Evolutionary conservation across 805 yeast genomes (phyloP).

Genomic region (Metschnikowia borealis): DNA sequence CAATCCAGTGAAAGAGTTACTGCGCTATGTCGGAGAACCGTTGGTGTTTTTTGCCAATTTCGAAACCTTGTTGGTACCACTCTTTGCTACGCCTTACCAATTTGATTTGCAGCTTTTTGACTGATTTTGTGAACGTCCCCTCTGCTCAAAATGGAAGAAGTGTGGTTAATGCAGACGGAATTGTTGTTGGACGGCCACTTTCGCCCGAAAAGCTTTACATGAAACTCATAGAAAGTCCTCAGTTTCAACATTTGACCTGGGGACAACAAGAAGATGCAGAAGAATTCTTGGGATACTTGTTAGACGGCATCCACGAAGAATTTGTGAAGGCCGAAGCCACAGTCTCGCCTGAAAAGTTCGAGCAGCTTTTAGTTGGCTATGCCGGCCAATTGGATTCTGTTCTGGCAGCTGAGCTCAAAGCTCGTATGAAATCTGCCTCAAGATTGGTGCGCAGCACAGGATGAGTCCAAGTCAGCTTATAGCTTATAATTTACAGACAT

Average conservation of each 20-base stretch:
- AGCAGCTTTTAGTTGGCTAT: slow-evolving; percentile 22
- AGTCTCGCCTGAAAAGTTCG: slow-evolving; percentile 25
- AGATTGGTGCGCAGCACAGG: slow-evolving; percentile 21
- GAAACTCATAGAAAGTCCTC: slow-evolving; percentile 52
- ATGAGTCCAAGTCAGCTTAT: too few relatives aligned
- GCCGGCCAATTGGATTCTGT: slow-evolving; percentile 10
- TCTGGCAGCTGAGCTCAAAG: slow-evolving; percentile 27
- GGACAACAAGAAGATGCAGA: slow-evolving; percentile 99
- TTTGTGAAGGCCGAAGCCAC: slow-evolving; percentile 39
- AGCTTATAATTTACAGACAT: too few relatives aligned
- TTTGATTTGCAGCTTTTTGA: slow-evolving; percentile 41
- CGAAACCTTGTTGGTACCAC: too few relatives aligned
- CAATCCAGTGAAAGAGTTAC: too few relatives aligned
- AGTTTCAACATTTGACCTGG: slow-evolving; percentile 79
- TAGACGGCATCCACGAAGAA: slow-evolving; percentile 91
- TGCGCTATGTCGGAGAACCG: too few relatives aligned
- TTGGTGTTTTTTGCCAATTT: too few relatives aligned
- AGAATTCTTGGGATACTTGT: slow-evolving; percentile 82
- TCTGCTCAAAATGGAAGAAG: slow-evolving; percentile 8
- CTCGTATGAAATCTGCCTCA: slow-evolving; percentile 29
- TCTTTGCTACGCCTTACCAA: too few relatives aligned
- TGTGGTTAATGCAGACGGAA: slow-evolving; percentile 16
- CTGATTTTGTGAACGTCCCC: slow-evolving; percentile 40
- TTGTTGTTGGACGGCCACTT: slow-evolving; percentile 41
- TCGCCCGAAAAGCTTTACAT: slow-evolving; percentile 71